Percentiles rank a stretch among this genome's conserved stretches.
These are phyloP conservation scores for Haematococcus sp. DNA, from an alignment of 139 green algal genomes.

Conservation along the genomic window DNA sequence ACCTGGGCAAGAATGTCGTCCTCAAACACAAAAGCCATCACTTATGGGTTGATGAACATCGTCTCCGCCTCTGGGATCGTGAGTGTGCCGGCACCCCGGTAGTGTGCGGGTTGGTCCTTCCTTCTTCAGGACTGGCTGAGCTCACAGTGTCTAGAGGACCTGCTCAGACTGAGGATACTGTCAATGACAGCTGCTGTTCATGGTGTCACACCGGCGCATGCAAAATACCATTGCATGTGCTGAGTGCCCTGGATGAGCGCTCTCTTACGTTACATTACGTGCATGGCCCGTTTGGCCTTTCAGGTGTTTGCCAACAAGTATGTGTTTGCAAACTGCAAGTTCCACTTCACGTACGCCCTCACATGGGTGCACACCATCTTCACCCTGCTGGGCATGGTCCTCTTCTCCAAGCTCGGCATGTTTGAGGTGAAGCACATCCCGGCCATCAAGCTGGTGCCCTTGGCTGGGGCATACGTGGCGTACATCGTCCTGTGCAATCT, in stretches of 20 bases:
- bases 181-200: neutral
- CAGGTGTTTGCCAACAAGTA: conserved; percentile 89
- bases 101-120: too few species aligned
- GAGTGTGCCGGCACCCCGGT: neutral
- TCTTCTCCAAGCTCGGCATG: conserved; percentile 33
- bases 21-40: conserved; percentile 19
- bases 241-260: too few species aligned
- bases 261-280: too few species aligned
- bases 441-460: conserved; percentile 43
- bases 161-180: too few species aligned
- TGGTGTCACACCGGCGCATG: too few species aligned
- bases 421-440: conserved; percentile 64
- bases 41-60: conserved; percentile 69
- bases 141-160: too few species aligned
- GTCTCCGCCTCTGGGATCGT: conserved; percentile 33
- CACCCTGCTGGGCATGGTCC: conserved; percentile 56
- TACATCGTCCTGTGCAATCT: conserved; percentile 91
- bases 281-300: neutral
- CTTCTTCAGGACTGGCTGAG: too few species aligned
- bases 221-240: too few species aligned
- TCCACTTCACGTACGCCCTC: conserved; percentile 76
- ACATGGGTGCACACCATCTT: conserved; percentile 83
- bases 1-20: too few species aligned
- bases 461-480: conserved; percentile 79
- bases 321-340: conserved; percentile 67